Base-by-base conservation (phyloP, 2,329 filamentous ascomycete species). In the Furcasterigmium sp. region DNA sequence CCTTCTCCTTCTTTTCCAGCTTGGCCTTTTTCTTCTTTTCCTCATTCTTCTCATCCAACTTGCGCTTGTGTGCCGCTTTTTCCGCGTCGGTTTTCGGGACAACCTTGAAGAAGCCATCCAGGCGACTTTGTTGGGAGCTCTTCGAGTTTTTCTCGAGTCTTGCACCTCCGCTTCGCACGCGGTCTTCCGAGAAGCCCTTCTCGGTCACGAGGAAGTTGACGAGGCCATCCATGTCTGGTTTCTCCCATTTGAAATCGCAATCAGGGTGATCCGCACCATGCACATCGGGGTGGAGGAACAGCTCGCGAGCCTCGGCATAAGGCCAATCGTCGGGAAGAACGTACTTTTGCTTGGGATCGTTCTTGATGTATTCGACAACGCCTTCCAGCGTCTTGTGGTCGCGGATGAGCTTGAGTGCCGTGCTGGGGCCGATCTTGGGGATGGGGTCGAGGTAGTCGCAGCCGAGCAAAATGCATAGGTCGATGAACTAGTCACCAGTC, bases 171-270 rank as follows among this genome's bases (percentile, higher is more conserved):
- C 76, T 80, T 29, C 91, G 80, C 8, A 98, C 93, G 15, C 93
- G 79, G 59, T 98, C 93, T 62, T 98, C 94, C 23, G 84, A 95
- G 74, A 98, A 98, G 1, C 91, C 93, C 69, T 98, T 98, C 59
- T 97, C 93, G 6, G 81, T 81, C 4, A 95, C 93, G 3, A 98
- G 72, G 64, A 88, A 98, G 55, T 93, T 79, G 50, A 98, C 80
- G 0, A 98, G 78, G 0, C 89, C 91, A 3, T 96, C 90, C 2
- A 93, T 74, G 56, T 98, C 91, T 4, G 93, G 93, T 46, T 84
- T 84, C 36, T 96, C 90, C 93, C 94, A 98, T 66, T 95, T 96
- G 74, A 97, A 95, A 61, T 98, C 90, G 64, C 91, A 97, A 11
- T 89, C 82, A 1, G 87, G 81, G 56, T 94, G 80, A 53, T 94